Percentiles rank a stretch among this genome's conserved stretches.
Evolutionary conservation across 192 early-diverging fungal species (phyloP).

Genomic region (Linnemannia hyalina): DNA sequence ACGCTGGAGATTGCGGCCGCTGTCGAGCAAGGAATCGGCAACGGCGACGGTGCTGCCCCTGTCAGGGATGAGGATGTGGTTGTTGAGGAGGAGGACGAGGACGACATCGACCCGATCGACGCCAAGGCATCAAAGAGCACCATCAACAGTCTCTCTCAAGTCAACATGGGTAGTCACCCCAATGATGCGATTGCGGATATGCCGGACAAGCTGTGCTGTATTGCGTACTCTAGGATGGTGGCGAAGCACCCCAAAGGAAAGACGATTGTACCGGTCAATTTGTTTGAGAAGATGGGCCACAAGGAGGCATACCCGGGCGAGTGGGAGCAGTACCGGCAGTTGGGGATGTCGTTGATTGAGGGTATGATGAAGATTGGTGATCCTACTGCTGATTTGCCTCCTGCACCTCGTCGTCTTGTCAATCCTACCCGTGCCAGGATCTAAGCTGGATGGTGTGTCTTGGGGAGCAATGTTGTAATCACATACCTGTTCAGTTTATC

Average conservation of each 20-base stretch:
- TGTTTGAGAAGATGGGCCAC: conserved; percentile 45
- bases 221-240: conserved; percentile 52
- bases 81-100: conserved; percentile 50
- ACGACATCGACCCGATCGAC: conserved; percentile 55
- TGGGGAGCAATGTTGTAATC: too few species aligned
- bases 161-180: conserved; percentile 20
- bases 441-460: not conserved
- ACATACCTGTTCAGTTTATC: too few species aligned
- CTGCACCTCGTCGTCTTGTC: conserved; percentile 30
- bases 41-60: not conserved
- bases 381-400: conserved; percentile 4
- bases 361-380: conserved; percentile 57
- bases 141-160: not conserved
- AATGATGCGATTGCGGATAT: conserved; percentile 29
- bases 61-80: conserved; percentile 35
- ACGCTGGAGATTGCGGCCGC: conserved; percentile 14
- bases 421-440: conserved; percentile 43
- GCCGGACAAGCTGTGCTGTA: conserved; percentile 49
- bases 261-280: conserved; percentile 30
- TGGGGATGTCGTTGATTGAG: conserved; percentile 51
- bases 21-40: not conserved
- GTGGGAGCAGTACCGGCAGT: conserved; percentile 50
- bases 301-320: conserved; percentile 46
- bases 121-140: conserved; percentile 16
- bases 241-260: conserved; percentile 53